Conservation (phyloP, 768 basidiomycete genomes). For the Lactifluus hygrophoroides region DNA sequence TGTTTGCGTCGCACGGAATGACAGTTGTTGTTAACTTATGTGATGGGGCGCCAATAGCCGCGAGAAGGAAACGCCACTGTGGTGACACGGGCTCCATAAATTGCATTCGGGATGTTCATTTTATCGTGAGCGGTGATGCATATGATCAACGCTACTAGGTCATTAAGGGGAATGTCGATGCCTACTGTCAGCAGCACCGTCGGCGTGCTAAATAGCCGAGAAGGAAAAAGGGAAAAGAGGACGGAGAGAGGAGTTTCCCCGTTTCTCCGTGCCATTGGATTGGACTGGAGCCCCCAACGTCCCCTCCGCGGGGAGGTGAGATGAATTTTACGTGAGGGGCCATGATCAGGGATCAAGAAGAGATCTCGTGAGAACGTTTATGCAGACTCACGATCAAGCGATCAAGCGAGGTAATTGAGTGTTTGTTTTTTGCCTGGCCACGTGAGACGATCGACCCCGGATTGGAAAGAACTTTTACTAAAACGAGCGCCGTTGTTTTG, state of each 20-base stretch:
- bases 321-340: background rate
- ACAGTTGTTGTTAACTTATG: background rate
- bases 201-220: background rate
- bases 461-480: too few relatives aligned
- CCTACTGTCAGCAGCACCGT: background rate
- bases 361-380: too few relatives aligned
- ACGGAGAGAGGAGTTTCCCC: background rate
- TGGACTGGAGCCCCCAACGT: too few relatives aligned
- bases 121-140: too few relatives aligned
- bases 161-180: background rate
- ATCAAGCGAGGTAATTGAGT: too few relatives aligned
- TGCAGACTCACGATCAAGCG: too few relatives aligned
- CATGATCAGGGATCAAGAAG: too few relatives aligned
- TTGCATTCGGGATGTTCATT: too few relatives aligned
- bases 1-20: background rate
- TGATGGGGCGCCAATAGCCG: background rate
- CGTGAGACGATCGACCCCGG: too few relatives aligned
- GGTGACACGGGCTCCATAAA: conserved; percentile 5
- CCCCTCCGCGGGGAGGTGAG: background rate
- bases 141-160: background rate
- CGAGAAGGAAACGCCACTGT: background rate
- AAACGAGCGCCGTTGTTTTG: too few relatives aligned
- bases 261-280: background rate
- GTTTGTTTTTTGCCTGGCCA: too few relatives aligned
- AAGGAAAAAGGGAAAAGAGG: background rate